These are phyloP conservation scores for Tolypocladium tropicale DNA, from an alignment of 2,329 filamentous ascomycete genomes.

Conservation along the genomic window DNA sequence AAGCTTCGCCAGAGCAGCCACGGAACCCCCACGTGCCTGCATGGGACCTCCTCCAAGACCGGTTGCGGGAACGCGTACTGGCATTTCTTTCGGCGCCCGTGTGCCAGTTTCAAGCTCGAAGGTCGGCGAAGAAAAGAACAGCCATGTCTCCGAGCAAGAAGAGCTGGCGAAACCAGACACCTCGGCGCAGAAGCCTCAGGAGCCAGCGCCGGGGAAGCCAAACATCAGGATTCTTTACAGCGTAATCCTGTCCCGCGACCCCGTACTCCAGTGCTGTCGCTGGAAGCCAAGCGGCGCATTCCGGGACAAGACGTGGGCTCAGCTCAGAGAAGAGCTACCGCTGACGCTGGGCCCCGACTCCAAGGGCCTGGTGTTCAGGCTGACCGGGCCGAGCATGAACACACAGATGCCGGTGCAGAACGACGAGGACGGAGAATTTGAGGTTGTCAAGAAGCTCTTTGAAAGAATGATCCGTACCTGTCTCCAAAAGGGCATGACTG, in stretches of 20 bases:
- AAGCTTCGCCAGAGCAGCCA: neutral
- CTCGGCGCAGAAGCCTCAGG: neutral
- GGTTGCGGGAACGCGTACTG: neutral
- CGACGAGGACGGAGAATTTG: neutral
- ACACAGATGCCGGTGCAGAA: neutral
- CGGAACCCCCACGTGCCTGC: neutral
- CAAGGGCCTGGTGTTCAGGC: neutral
- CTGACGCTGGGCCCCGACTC: neutral
- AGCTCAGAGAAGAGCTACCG: neutral
- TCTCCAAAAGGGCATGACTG: neutral
- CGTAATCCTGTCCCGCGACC: neutral
- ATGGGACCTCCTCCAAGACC: neutral
- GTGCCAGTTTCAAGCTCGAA: neutral
- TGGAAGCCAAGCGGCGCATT: neutral
- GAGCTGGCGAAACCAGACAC: neutral
- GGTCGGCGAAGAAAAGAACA: neutral
- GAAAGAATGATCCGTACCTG: neutral
- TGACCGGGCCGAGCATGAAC: neutral
- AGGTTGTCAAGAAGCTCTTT: neutral
- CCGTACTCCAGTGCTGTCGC: neutral
- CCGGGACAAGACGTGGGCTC: neutral
- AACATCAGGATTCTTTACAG: neutral
- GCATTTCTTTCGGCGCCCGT: no score
- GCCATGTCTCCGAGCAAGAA: neutral
- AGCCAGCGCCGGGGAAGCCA: neutral